A percentile compares a stretch with the other conserved stretches of the same genome.
phyloP scores from a whole-genome alignment of 352 stramenopile species.

The Phytophthora syringae region DNA sequence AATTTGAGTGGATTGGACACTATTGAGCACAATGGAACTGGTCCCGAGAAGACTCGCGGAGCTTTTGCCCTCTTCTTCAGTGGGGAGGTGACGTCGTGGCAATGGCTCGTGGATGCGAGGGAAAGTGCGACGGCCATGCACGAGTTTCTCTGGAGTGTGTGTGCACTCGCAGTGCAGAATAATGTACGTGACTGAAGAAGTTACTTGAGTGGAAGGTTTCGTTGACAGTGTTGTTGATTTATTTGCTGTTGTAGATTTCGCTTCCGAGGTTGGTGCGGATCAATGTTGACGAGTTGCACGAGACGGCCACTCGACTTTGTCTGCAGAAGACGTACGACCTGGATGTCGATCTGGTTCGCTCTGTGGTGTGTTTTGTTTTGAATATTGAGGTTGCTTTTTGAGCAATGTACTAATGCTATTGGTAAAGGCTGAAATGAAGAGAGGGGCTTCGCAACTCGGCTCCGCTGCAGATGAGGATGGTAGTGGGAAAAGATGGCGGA shows the following conservation, averaged over 20 bases:
- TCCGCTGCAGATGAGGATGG: background rate
- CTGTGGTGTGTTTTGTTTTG: slow-evolving; percentile 41
- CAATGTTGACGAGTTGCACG: slow-evolving; percentile 65
- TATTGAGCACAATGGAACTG: slow-evolving; percentile 66
- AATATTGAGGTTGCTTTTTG: slow-evolving; percentile 3
- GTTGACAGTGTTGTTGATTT: background rate
- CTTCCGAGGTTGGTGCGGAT: slow-evolving; percentile 64
- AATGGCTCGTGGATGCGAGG: slow-evolving; percentile 66
- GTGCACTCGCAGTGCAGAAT: slow-evolving; percentile 59
- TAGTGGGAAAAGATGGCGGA: slow-evolving; percentile 15
- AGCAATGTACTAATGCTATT: slow-evolving; percentile 2
- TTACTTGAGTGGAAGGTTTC: background rate
- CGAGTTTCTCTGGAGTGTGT: slow-evolving; percentile 81
- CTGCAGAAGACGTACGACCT: slow-evolving; percentile 70
- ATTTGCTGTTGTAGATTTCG: slow-evolving; percentile 26
- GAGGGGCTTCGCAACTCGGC: slow-evolving; percentile 2
- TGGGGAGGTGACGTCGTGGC: slow-evolving; percentile 50
- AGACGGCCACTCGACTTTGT: slow-evolving; percentile 55
- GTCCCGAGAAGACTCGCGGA: slow-evolving; percentile 56
- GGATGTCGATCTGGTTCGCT: slow-evolving; percentile 64
- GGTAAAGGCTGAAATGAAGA: slow-evolving; percentile 50
- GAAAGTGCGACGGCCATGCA: slow-evolving; percentile 63
- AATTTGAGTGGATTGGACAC: slow-evolving; percentile 56
- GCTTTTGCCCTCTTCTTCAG: slow-evolving; percentile 65
- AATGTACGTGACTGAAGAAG: slow-evolving; percentile 32